These are phyloP conservation scores for Tieghemostelium lacteum DNA, from an alignment of 78 protist genomes.

Conservation along the genomic window DNA sequence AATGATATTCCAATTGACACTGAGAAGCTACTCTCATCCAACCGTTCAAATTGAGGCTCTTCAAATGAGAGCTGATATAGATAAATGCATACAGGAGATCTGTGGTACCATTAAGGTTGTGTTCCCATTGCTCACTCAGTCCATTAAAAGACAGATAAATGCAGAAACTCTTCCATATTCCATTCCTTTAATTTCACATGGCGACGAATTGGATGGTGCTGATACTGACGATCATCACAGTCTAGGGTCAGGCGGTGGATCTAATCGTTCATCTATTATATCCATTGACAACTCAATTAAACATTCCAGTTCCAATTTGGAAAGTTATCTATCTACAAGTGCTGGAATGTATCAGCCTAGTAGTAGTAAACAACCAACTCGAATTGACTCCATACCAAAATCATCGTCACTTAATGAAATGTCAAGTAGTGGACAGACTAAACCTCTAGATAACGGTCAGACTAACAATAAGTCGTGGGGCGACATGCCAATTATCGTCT, in stretches of 20 bases:
- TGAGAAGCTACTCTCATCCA: neutral
- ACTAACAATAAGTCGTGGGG: conserved; percentile 8
- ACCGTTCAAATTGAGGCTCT: neutral
- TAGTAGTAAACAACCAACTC: neutral
- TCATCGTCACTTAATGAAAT: neutral
- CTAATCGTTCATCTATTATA: neutral
- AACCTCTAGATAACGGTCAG: no score
- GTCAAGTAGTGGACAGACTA: neutral
- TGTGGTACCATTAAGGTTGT: neutral
- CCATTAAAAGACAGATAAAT: neutral
- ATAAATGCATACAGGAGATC: neutral
- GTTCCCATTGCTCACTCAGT: neutral
- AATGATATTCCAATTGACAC: conserved; percentile 7
- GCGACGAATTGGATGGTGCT: neutral
- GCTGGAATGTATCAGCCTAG: neutral
- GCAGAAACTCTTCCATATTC: neutral
- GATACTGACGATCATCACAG: neutral
- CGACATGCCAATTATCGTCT: conserved; percentile 39
- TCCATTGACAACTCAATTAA: no score
- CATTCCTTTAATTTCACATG: neutral
- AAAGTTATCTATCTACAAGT: neutral
- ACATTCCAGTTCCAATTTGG: neutral
- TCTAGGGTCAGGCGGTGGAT: neutral
- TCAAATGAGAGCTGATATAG: neutral
- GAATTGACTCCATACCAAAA: neutral